phyloP scores from a whole-genome alignment of 192 early-diverging fungal genomes.

The Physocladia obscura region DNA sequence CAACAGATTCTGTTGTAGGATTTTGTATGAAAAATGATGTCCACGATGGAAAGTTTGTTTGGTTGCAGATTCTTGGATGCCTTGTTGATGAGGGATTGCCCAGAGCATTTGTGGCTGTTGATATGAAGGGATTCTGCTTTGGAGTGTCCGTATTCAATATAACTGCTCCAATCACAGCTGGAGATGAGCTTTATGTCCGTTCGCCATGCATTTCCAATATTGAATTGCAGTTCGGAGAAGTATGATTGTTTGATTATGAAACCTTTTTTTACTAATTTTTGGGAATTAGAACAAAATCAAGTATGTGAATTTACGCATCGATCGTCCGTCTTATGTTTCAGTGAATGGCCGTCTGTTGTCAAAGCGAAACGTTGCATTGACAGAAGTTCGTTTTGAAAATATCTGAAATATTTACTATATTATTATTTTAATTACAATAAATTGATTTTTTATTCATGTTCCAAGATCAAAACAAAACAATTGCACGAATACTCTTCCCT shows the following conservation, averaged over 20 bases:
- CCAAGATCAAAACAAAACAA: constrained; percentile 30
- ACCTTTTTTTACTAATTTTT: not conserved
- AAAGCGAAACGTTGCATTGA: not conserved
- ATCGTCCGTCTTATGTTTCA: not conserved
- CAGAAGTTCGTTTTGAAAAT: constrained; percentile 5
- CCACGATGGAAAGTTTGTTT: not conserved
- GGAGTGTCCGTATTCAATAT: constrained; percentile 11
- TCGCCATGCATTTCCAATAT: not conserved
- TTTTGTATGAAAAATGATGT: not conserved
- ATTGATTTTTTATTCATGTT: constrained; percentile 1
- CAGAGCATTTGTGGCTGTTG: not conserved
- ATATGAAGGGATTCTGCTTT: not conserved
- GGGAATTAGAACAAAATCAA: not conserved
- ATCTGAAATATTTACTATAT: constrained; percentile 36
- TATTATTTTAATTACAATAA: not conserved
- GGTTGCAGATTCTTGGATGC: not conserved
- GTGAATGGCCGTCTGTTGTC: constrained; percentile 8
- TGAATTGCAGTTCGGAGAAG: constrained; percentile 6
- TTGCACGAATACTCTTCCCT: constrained; percentile 48
- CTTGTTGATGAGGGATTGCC: constrained; percentile 3
- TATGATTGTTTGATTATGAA: not conserved
- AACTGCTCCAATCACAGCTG: not conserved
- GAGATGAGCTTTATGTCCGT: constrained; percentile 1
- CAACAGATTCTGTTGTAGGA: not conserved
- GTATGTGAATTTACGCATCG: constrained; percentile 10